Percentiles rank a stretch among this genome's conserved stretches.
phyloP scores from a whole-genome alignment of 305 asterid genomes.

The Petunia hybrid region DNA sequence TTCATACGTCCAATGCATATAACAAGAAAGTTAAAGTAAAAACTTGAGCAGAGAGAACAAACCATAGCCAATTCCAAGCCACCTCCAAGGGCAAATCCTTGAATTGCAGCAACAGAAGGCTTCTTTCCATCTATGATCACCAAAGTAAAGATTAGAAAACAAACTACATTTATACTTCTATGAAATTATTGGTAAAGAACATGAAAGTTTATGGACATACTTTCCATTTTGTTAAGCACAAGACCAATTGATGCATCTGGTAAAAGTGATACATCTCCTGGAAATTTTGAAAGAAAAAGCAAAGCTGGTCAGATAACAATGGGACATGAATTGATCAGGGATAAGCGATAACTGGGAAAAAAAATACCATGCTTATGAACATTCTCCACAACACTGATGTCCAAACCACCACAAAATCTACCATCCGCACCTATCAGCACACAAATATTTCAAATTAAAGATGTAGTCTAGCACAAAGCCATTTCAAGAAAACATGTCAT shows the following conservation, averaged over 20 bases:
- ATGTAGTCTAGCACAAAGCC: neutral
- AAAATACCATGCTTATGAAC: constrained; percentile 32
- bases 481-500: neutral
- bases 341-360: neutral
- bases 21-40: too few species aligned
- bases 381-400: constrained; percentile 17
- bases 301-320: neutral
- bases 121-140: too few species aligned
- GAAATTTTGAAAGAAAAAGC: neutral
- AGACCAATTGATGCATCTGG: too few species aligned
- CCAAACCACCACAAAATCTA: neutral
- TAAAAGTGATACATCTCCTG: constrained; percentile 23
- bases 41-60: neutral
- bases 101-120: too few species aligned
- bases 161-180: neutral
- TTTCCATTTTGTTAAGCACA: constrained; percentile 31
- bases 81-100: too few species aligned
- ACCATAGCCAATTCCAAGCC: too few species aligned
- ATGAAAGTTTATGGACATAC: neutral
- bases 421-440: constrained; percentile 21
- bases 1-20: neutral
- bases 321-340: neutral
- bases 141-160: neutral
- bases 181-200: too few species aligned
- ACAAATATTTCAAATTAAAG: too few species aligned